Evolutionary conservation across 108 stramenopile species (phyloP).

Genomic region (Chaetoceros muelleri): DNA sequence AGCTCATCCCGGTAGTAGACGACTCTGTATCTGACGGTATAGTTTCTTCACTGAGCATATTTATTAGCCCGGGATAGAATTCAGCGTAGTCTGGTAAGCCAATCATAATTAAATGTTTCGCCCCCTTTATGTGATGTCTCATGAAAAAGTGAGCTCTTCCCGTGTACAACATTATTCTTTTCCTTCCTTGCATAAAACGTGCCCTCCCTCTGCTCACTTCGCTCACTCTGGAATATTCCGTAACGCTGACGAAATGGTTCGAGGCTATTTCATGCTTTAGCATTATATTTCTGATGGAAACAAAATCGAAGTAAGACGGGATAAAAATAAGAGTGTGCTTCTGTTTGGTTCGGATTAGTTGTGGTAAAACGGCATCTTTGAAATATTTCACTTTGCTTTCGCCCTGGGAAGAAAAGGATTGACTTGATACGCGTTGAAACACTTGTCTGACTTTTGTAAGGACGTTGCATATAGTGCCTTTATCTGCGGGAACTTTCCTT

Average conservation of each 20-base stretch:
- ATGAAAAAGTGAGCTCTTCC: constrained; percentile 90
- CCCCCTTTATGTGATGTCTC: constrained; percentile 85
- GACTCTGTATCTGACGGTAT: constrained; percentile 14
- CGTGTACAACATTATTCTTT: constrained; percentile 87
- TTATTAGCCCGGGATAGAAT: constrained; percentile 84
- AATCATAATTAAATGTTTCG: constrained; percentile 78
- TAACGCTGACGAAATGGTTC: constrained; percentile 63
- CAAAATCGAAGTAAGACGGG: constrained; percentile 91
- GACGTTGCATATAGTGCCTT: constrained; percentile 61
- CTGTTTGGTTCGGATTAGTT: constrained; percentile 61
- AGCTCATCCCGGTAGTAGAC: constrained; percentile 30
- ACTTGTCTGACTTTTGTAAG: constrained; percentile 74
- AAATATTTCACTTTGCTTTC: constrained; percentile 76
- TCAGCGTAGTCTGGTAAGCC: constrained; percentile 88
- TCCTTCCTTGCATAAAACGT: constrained; percentile 86
- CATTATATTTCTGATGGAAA: constrained; percentile 77
- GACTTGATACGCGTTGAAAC: constrained; percentile 74
- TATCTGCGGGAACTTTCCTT: constrained; percentile 28
- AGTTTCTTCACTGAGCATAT: constrained; percentile 40
- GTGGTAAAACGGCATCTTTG: constrained; percentile 61
- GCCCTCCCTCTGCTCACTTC: constrained; percentile 83
- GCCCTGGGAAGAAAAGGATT: constrained; percentile 49
- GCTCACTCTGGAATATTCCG: constrained; percentile 78
- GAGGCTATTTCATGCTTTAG: constrained; percentile 45
- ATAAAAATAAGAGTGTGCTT: constrained; percentile 83